Base-by-base conservation (phyloP, 2,329 filamentous ascomycete genomes). In the Verticillium nonalfalfae region DNA sequence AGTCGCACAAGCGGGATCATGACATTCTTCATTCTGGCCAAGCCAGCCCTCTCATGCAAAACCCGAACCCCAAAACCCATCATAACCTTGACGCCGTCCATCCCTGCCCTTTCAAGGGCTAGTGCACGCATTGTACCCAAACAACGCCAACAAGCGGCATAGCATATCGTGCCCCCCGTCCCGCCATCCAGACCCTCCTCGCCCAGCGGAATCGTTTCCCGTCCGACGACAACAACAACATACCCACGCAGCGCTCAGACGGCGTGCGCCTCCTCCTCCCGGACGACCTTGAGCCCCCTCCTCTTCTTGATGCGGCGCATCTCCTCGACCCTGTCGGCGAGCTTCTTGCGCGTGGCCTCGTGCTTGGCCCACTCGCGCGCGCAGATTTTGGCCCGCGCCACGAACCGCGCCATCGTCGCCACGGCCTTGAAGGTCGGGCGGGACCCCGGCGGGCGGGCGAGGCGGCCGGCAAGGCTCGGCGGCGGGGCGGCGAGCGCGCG, bases 281-380 rank as follows among this genome's bases (percentile, higher is more conserved):
- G 71, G 10, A 77, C 74, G n/a, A 78, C 75, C 66, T 71, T 73
- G 58, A 78, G 68, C 67, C 73, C 72, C 62, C 71, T 72, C 58
- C 78, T 74, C 55, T 78, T 72, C 70, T 80, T 79, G 61, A 73
- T 73, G 65, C 75, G 77, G 68, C 76, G 74, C 72, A 76, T 75
- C 63, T 77, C 75, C 62, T 83, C 79, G 57, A 78, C 76, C 5
- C 79, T 81, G 11, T 76, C 76, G n/a, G 76, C 78, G 61, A 86
- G 76, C 62, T 75, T 74, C 65, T 72, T 73, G 59, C 83, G 76
- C 45, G 79, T 78, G 59, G 73, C 74, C 69, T 86, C 83, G 62
- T 85, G 81, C 60, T 76, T 73, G 34, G 75, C 75, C 83, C 83
- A 86, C 26, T 73, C 70, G 39, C 73, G 73, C 15, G 82, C 81